Conservation (phyloP, 768 basidiomycete species). For the Trichaptum fuscoviolaceum region DNA sequence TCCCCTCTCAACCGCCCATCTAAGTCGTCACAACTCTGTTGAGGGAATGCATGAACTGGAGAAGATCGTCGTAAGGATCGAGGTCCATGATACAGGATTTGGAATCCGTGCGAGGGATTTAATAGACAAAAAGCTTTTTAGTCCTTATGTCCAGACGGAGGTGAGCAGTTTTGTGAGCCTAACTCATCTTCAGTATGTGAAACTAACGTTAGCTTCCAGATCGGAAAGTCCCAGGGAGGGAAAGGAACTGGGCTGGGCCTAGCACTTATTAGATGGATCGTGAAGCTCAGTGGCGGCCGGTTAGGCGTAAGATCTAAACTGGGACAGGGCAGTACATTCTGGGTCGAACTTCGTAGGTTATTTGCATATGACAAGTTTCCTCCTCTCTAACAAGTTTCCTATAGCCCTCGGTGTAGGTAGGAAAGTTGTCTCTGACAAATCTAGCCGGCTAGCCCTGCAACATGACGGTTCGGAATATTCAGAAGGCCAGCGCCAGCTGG, state of each 20-base stretch:
- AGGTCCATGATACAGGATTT: slow-evolving; percentile 31
- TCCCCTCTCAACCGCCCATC: slow-evolving; percentile 6
- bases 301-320: slow-evolving; percentile 52
- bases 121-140: slow-evolving; percentile 18
- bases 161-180: not conserved
- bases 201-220: not conserved
- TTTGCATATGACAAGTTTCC: not conserved
- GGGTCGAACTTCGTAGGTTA: slow-evolving; percentile 68
- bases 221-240: slow-evolving; percentile 28
- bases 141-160: slow-evolving; percentile 1
- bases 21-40: slow-evolving; percentile 2
- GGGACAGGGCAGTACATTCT: slow-evolving; percentile 69
- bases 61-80: slow-evolving; percentile 26
- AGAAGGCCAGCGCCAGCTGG: not conserved
- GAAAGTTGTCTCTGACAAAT: slow-evolving; percentile 33
- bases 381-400: not conserved
- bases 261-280: slow-evolving; percentile 76
- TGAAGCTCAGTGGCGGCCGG: slow-evolving; percentile 68
- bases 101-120: slow-evolving; percentile 29
- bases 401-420: slow-evolving; percentile 60
- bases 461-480: slow-evolving; percentile 1
- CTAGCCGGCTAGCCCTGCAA: not conserved
- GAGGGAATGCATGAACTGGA: slow-evolving; percentile 6
- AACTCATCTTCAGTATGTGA: too few relatives aligned
- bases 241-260: slow-evolving; percentile 72